A percentile compares a stretch with the other conserved stretches of the same genome.
These are phyloP conservation scores for Trametes cinnabarina DNA, from an alignment of 768 basidiomycete species.

Conservation along the genomic window DNA sequence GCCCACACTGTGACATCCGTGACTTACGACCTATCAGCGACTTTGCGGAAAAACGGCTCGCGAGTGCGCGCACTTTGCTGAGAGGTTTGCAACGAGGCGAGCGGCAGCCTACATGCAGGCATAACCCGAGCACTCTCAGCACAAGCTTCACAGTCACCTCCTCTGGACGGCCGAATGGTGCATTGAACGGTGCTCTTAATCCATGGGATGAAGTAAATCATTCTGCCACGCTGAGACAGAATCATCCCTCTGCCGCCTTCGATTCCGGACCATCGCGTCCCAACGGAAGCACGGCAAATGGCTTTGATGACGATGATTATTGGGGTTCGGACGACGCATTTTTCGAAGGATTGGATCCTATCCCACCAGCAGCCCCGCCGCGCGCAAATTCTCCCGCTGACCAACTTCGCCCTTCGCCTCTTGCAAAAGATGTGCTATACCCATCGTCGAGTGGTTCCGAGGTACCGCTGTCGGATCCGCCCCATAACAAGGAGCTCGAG, in stretches of 20 bases:
- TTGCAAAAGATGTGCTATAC: neutral
- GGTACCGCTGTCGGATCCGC: too few species aligned
- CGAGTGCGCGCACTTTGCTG: neutral
- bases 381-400: conserved; percentile 5
- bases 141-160: neutral
- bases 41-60: conserved; percentile 5
- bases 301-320: conserved; percentile 3
- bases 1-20: too few species aligned
- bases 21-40: neutral
- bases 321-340: conserved; percentile 10
- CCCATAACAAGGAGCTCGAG: neutral
- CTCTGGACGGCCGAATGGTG: neutral
- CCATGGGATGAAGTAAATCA: too few species aligned
- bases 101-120: neutral
- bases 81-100: conserved; percentile 7
- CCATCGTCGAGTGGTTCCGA: too few species aligned
- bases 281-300: neutral
- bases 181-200: too few species aligned
- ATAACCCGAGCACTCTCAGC: neutral
- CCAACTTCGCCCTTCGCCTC: neutral
- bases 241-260: neutral
- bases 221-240: neutral
- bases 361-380: neutral
- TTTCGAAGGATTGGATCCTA: neutral
- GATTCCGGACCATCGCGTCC: neutral